Percentiles rank a stretch among this genome's conserved stretches.
Conservation (phyloP, 106 monocot species). For the Dendrobium chrysotoxum region DNA sequence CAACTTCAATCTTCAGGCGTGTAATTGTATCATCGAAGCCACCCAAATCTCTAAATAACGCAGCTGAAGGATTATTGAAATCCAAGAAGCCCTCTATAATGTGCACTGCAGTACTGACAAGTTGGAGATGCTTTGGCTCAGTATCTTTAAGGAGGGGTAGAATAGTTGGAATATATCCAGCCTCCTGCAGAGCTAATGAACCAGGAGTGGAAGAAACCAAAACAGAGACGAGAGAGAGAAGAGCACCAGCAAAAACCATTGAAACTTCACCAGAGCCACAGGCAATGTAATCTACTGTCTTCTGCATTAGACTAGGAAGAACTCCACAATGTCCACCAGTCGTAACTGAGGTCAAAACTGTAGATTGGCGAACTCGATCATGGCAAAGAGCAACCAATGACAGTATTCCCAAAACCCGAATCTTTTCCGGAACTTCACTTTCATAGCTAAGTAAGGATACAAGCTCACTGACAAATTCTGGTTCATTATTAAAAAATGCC, state of each 20-base stretch:
- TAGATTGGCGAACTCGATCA: constrained; percentile 46
- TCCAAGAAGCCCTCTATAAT: constrained; percentile 68
- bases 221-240: constrained; percentile 58
- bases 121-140: constrained; percentile 47
- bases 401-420: constrained; percentile 50
- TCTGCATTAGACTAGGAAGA: constrained; percentile 69
- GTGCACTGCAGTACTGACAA: constrained; percentile 63
- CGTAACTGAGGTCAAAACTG: constrained; percentile 44
- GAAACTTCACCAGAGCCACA: constrained; percentile 39
- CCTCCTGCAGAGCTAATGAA: constrained; percentile 64
- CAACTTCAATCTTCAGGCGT: constrained; percentile 57
- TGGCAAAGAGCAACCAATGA: constrained; percentile 65
- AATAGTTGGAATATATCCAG: constrained; percentile 68
- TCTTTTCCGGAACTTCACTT: constrained; percentile 61
- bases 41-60: constrained; percentile 72
- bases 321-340: constrained; percentile 60
- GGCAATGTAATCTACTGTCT: constrained; percentile 48
- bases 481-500: constrained; percentile 66
- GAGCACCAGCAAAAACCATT: constrained; percentile 53
- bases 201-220: constrained; percentile 75
- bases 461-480: constrained; percentile 69
- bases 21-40: constrained; percentile 76
- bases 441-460: constrained; percentile 59
- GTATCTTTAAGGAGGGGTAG: constrained; percentile 71
- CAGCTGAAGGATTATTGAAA: constrained; percentile 57